Base-by-base conservation (phyloP, 306 rosid genomes). In the Fagus crenata region DNA sequence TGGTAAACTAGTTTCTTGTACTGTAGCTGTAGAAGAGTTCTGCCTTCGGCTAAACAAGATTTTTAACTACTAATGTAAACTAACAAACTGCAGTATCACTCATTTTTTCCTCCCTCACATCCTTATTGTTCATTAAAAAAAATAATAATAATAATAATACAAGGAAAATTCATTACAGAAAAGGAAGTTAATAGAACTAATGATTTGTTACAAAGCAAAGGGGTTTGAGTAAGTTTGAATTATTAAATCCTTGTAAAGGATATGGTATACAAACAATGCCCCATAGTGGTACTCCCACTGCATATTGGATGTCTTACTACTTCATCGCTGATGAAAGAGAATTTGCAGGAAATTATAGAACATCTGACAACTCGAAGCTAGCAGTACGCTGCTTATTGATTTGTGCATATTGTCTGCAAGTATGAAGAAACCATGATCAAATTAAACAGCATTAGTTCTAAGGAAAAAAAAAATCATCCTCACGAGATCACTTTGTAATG, bases 241-340 rank as follows among this genome's bases (percentile, higher is more conserved):
- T 33, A 64, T 81, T 71, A 46, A 36, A 74, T 61, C 74, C 80
- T 82, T 63, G 81, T 72, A 81, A 31, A 73, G n/a, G 76, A 80
- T 75, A 81, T 76, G 82, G 83, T 56, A 85, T 86, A 88, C 78
- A 84, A 84, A 80, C 65, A 55, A 85, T 22, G 80, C 80, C 75
- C 63, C 89, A 18, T 74, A 71, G 69, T 75, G 49, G 78, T 78
- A 69, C 74, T 80, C 73, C 69, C 71, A 61, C 82, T 69, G 53
- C 77, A 6, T 58, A 12, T 75, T 53, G n/a, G 72, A 53, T 71
- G 72, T 81, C 80, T 78, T 64, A 6, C 60, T 68, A 77, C 73
- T 42, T 78, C 61, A 69, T 51, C 70, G 79, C 82, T 49, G 14
- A 84, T 77, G 49, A 72, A 77, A 67, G 70, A 73, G 76, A 83